Percentiles rank a stretch among this genome's conserved stretches.
Evolutionary conservation across 306 rosid species (phyloP).

Genomic region (Quercus alba): DNA sequence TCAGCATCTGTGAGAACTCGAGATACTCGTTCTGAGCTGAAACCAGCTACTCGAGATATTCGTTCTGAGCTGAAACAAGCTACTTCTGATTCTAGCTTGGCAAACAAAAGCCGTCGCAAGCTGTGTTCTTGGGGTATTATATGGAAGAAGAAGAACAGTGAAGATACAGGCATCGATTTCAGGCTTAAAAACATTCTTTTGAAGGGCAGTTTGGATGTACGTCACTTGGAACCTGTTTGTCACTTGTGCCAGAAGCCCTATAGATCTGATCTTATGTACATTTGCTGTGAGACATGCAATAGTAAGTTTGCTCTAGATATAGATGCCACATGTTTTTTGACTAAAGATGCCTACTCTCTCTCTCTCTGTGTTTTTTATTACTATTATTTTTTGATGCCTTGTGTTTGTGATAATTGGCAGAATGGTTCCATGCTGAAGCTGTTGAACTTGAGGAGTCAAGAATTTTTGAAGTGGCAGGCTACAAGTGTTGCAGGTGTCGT

Average conservation of each 20-base stretch:
- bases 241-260: slow-evolving; percentile 71
- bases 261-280: slow-evolving; percentile 72
- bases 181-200: slow-evolving; percentile 68
- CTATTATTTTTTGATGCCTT: background rate
- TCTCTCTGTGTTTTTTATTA: background rate
- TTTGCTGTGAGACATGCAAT: slow-evolving; percentile 71
- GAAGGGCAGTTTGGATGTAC: slow-evolving; percentile 45
- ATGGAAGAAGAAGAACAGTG: slow-evolving; percentile 72
- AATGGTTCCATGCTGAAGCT: slow-evolving; percentile 98
- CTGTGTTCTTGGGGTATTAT: slow-evolving; percentile 78
- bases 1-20: slow-evolving; percentile 30
- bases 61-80: slow-evolving; percentile 36
- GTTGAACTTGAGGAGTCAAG: slow-evolving; percentile 81
- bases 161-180: slow-evolving; percentile 49
- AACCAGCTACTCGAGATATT: slow-evolving; percentile 40
- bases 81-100: slow-evolving; percentile 36
- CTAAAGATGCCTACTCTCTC: background rate
- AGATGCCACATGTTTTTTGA: background rate
- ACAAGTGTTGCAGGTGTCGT: slow-evolving; percentile 95
- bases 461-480: slow-evolving; percentile 60
- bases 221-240: slow-evolving; percentile 52
- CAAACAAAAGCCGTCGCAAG: slow-evolving; percentile 44
- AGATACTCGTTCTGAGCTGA: slow-evolving; percentile 32
- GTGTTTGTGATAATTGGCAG: slow-evolving; percentile 45
- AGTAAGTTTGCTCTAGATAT: slow-evolving; percentile 49